Evolutionary conservation across 345 rosid species (phyloP), one percentile per base, ranked within the genome.

Genomic region (Hibiscus trionum): DNA sequence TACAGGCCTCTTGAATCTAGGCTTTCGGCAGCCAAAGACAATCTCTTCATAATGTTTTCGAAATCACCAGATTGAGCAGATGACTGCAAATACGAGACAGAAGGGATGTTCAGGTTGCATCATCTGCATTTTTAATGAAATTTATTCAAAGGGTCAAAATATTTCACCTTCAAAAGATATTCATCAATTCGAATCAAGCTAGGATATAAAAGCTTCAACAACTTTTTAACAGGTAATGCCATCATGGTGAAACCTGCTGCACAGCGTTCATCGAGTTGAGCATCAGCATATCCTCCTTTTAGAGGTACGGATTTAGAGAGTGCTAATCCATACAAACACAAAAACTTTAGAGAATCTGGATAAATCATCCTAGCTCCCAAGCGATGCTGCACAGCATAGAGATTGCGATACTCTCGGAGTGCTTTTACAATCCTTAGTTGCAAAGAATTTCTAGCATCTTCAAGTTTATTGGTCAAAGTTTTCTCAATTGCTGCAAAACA

Each of bases 1-100:
- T 93, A 91, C 55, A 96, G 97, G 76, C 98, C 99, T 82, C 96
- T 81, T 52, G 93, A 88, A 77, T 96, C 98, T 80, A 96, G 84
- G 81, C 96, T 91, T 68, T 88, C 97, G 21, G 88, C 84, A n/a
- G 86, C 81, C 67, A 96, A 78, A 59, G 96, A 95, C 70, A 91
- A 80, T 75, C 90, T 87, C 79, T 78, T 84, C 57, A 79, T 11
- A 31, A 71, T 73, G 57, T 77, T 80, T 55, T 77, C 78, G 11
- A 85, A 73, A 72, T 81, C 88, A 16, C 82, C 86, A 27, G 70
- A 80, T 46, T 78, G 79, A 61, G 74, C 64, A 77, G 90, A 87
- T 72, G 87, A 86, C 98, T 91, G 94, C 80, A 88, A 56, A 73
- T 26, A 86, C 68, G 61, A 69, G 16, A 82, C 66, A 74, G 59